Base-by-base conservation (phyloP, 2,329 filamentous ascomycete species). In the Onygenales sp. region DNA sequence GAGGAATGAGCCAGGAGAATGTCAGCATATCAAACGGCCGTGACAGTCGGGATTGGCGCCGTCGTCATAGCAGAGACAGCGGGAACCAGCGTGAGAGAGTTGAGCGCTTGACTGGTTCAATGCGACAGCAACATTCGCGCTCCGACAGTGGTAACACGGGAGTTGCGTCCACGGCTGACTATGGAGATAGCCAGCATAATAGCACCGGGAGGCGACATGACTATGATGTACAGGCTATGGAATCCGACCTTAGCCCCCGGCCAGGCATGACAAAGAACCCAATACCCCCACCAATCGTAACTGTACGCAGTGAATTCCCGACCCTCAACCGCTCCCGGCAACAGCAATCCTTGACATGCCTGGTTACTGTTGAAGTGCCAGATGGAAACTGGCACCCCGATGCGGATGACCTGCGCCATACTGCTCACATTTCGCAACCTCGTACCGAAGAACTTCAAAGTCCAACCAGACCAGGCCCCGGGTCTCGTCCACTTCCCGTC, bases 141-240 rank as follows among this genome's bases (percentile, higher is more conserved):
- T 92, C 85, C 61, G 87, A 90, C 60, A 96, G 90, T 61, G 86
- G 84, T 58, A 81, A 80, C 1, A 90, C 87, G 2, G 86, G 86
- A 13, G 76, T 73, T 51, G 78, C 83, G 8, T 93, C 89, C 1
- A 90, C 88, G 1, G 83, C 79, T 21, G 89, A 91, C 45, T 95
- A 94, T 64, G 80, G 84, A 31, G 87, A 92, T 58, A 85, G 85
- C 2, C 83, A 83, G 13, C 83, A 88, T 61, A 81, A 80, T 6
- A 81, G 81, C 39, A 47, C 75, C 31, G 78, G 80, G 42, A 82
- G 91, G 61, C 85, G 87, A 53, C 90, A 96, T 65, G 92, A 97
- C 66, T 97, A 95, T 64, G 93, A 97, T 65, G 82, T 95, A 13
- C 92, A 97, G 68, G 90, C 91, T 3, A 95, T 96, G 89, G 92